These are phyloP conservation scores for Lachancea dasiensis DNA, from an alignment of 805 yeast genomes.

Conservation along the genomic window DNA sequence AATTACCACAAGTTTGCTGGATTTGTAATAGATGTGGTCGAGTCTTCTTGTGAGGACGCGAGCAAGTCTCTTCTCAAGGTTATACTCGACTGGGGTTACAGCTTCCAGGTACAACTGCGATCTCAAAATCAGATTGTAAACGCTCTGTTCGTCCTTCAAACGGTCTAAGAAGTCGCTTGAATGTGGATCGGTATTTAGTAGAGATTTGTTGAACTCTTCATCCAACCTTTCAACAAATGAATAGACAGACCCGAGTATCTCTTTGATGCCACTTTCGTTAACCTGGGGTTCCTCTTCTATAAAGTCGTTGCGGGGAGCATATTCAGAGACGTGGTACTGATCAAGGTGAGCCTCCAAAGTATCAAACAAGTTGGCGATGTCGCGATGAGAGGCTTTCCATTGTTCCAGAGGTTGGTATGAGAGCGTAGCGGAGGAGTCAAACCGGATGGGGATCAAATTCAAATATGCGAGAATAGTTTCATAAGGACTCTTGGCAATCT, in stretches of 20 bases:
- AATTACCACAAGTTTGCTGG: slow-evolving; percentile 60
- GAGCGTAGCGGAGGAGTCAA: slow-evolving; percentile 66
- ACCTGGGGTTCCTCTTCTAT: slow-evolving; percentile 68
- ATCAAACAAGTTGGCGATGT: slow-evolving; percentile 55
- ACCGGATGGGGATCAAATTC: slow-evolving; percentile 80
- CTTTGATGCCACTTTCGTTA: slow-evolving; percentile 56
- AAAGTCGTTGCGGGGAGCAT: slow-evolving; percentile 65
- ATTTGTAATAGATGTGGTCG: slow-evolving; percentile 91
- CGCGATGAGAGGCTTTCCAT: slow-evolving; percentile 68
- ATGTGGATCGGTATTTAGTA: slow-evolving; percentile 89
- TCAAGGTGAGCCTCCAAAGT: slow-evolving; percentile 58
- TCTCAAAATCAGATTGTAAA: slow-evolving; percentile 73
- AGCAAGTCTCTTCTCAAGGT: slow-evolving; percentile 52
- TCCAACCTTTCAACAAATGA: slow-evolving; percentile 89
- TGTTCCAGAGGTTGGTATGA: slow-evolving; percentile 69
- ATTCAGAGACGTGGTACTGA: slow-evolving; percentile 67
- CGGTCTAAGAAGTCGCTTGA: slow-evolving; percentile 89
- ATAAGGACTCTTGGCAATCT: slow-evolving; percentile 52
- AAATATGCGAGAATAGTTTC: slow-evolving; percentile 74
- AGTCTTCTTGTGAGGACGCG: slow-evolving; percentile 78
- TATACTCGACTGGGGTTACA: slow-evolving; percentile 39
- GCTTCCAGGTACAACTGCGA: slow-evolving; percentile 81
- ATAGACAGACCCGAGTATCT: slow-evolving; percentile 75
- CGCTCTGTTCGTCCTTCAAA: slow-evolving; percentile 74
- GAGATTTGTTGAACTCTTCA: slow-evolving; percentile 85